Percentiles rank a stretch among this genome's conserved stretches.
Conservation (phyloP, 164 flowering plant genomes). For the Akebia trifoliata region DNA sequence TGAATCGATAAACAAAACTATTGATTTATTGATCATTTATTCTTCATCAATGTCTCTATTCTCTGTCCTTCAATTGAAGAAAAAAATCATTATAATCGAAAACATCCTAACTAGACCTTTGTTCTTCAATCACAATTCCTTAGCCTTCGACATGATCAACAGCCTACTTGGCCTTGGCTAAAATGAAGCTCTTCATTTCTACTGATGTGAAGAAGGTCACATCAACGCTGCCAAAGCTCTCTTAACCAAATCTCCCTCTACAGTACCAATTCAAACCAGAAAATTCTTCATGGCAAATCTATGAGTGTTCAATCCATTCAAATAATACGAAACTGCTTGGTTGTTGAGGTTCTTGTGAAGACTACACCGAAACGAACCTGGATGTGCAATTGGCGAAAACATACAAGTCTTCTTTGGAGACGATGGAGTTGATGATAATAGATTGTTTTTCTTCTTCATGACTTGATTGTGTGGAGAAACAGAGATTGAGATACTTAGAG, state of each 20-base stretch:
- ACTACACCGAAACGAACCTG: conserved; percentile 67
- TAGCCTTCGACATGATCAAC: conserved; percentile 49
- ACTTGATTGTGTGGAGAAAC: conserved; percentile 19
- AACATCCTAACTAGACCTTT: conserved; percentile 21
- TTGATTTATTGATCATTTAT: no score
- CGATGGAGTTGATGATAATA: conserved; percentile 7
- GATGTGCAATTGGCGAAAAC: conserved; percentile 68
- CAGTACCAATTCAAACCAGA: conserved; percentile 57
- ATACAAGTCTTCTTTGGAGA: conserved; percentile 35
- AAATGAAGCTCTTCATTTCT: conserved; percentile 35
- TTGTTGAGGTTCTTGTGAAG: conserved; percentile 32
- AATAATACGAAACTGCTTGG: conserved; percentile 17
- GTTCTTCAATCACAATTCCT: conserved; percentile 8
- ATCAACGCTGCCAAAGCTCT: conserved; percentile 53
- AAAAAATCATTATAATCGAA: not conserved
- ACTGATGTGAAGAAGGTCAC: conserved; percentile 62
- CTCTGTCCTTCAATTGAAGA: no score
- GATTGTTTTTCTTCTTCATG: conserved; percentile 17
- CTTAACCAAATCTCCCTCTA: conserved; percentile 56
- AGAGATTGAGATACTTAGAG: conserved; percentile 36
- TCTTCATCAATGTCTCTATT: no score
- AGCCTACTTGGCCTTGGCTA: conserved; percentile 55
- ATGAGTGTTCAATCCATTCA: conserved; percentile 38
- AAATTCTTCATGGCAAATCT: conserved; percentile 73
- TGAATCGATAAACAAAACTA: no score